Evolutionary conservation across 1,284 basidiomycete species (phyloP), one percentile per base, ranked within the genome.

Genomic region (Boletellus deceptivus): DNA sequence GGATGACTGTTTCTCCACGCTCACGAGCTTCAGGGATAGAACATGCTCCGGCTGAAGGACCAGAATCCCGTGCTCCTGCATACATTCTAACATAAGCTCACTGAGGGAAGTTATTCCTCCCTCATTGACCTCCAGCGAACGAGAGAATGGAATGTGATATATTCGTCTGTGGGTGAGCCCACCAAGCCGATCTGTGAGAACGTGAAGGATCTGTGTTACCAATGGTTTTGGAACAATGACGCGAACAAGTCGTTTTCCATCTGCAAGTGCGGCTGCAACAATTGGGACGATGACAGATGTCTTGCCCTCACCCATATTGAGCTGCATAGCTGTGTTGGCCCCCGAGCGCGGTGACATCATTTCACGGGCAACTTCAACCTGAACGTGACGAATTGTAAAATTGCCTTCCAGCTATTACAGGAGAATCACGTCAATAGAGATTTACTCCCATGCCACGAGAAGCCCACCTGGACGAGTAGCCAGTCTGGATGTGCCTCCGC

Each of bases 341-440:
- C 29, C 31, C 1, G 46, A 24, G 10, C 20, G 20, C 6, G 46
- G 43, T 35, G 33, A 44, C 4, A 44, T 44, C 43, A 44, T 44
- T 35, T 35, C 43, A 25, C 14, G 11, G 11, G 46, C 46, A 3
- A 48, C 40, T 5, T 48, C 33, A 10, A 25, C 39, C 18, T 48
- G 46, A 25, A 25, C 20, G 4, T 22, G 43, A 17, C 43, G 43
- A 25, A 44, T 16, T 1, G 35, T 17, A 7, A 44, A 48, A 6
- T 42, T 29, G 13, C 40, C 47, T n/a, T 80, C 73, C 6, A 79
- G 67, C 75, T 78, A 39, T 43, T 27, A 20, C 11, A 16, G 8
- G 18, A 14, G 40, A 16, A 18, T 1, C 8, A 18, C 18, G 16
- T 50, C 3, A 46, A 18, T 4, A 40, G 9, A 5, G 17, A 34